Evolutionary conservation across 306 rosid genomes (phyloP), one percentile per base, ranked within the genome.

Genomic region (Pyrus betulifolia): DNA sequence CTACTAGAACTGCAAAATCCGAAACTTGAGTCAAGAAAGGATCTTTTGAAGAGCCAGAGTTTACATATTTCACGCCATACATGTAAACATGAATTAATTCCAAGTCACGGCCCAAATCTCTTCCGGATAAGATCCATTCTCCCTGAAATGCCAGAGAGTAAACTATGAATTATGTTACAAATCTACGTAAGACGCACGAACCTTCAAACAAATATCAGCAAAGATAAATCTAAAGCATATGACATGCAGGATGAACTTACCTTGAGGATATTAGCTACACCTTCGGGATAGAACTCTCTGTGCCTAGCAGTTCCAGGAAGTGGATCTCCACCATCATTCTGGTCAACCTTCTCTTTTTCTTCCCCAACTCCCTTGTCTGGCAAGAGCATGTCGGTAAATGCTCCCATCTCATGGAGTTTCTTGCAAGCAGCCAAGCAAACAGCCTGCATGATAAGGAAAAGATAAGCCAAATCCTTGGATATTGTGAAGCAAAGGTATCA

Each of bases 361-460:
- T 89, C 96, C 75, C 98, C 97, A 86, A 93, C 91, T 92, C 99
- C 99, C 85, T 92, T 95, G 88, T 95, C 99, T 30, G 99, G 99
- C 91, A 95, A 88, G 69, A 95, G 91, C 99, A 95, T 92, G 85
- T 95, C 97, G 8, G 99, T 95, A 80, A 95, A 95, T 72, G 97
- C 99, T 76, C 99, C 99, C 97, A 91, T 92, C 88, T 95, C 99
- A 76, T 95, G 99, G 82, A 95, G 89, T 84, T 91, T 95, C 90
- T 92, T 92, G 89, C 99, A 95, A 84, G 97, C 97, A 84, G 97
- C 96, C 91, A 95, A 85, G 85, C 99, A 95, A 83, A 92, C 97
- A 81, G 99, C 96, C 97, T 93, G 84, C 81, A 81, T n/a, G 71
- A 78, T 45, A 76, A 51, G 71, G 70, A 72, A 84, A 57, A 75